phyloP scores from a whole-genome alignment of 1,284 basidiomycete genomes.

The Fomitopsis betulina region DNA sequence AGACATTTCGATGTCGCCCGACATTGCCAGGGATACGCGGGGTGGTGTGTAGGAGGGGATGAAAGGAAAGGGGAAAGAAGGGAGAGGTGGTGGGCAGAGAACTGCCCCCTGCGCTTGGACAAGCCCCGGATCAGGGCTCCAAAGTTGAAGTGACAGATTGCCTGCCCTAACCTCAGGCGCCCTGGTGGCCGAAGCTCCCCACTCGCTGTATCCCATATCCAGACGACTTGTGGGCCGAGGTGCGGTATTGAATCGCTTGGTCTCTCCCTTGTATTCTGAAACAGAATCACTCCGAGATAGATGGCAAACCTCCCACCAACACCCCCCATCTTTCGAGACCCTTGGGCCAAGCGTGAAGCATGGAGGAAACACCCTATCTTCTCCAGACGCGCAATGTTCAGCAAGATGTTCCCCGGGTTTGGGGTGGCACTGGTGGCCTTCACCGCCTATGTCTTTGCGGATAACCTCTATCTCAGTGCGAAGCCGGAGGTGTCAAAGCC shows the following conservation, averaged over 20 bases:
- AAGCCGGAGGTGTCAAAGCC: conserved; percentile 5
- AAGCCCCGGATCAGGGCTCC: conserved; percentile 20
- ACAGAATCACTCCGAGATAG: conserved; percentile 6
- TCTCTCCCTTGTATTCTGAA: neutral
- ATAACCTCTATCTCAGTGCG: conserved; percentile 50
- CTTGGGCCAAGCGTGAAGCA: conserved; percentile 91
- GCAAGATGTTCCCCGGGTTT: conserved; percentile 88
- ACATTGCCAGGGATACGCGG: conserved; percentile 28
- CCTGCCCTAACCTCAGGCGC: conserved; percentile 57
- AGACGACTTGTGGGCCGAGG: neutral
- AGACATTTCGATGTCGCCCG: conserved; percentile 42
- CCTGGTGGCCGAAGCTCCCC: conserved; percentile 23
- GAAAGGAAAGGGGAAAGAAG: neutral
- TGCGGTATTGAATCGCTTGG: neutral
- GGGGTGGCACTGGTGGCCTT: conserved; percentile 90
- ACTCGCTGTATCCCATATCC: conserved; percentile 4
- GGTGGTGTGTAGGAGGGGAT: neutral
- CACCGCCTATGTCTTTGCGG: conserved; percentile 83
- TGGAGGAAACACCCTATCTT: conserved; percentile 91
- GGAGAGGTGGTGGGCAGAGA: conserved; percentile 6
- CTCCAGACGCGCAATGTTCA: conserved; percentile 80
- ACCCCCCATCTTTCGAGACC: conserved; percentile 80
- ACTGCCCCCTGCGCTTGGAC: conserved; percentile 23
- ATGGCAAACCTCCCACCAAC: conserved; percentile 42
- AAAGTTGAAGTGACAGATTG: conserved; percentile 49